Evolutionary conservation across 768 basidiomycete species (phyloP), one percentile per base, ranked within the genome.

Genomic region (Dentipellis fragilis): DNA sequence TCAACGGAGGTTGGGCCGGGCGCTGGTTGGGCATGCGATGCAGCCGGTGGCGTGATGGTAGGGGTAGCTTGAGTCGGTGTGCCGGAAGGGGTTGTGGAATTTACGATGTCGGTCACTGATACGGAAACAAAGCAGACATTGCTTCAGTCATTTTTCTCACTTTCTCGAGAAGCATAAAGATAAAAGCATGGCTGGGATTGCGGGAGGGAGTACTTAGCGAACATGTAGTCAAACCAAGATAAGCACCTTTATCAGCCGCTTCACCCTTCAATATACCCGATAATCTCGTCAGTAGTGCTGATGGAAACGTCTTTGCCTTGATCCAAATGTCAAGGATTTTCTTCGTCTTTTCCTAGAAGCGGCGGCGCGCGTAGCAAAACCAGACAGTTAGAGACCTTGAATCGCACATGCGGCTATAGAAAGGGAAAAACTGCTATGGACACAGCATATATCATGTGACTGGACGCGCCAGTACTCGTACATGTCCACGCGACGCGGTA

Each of bases 271-370:
- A 69, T 69, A 85, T 73, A 69, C 83, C 80, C 71, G 77, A 74
- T 68, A 96, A 76, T 62, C 83, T 85, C 59, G 83, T 74, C 65
- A 94, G 73, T 67, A 89, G 81, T 63, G 78, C 67, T 64, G 83
- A 67, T 56, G 93, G 86, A 73, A 99, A 99, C 50, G 95, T 95
- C 71, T 77, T 81, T 57, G 84, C 81, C 71, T 94, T 95, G 65
- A 78, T 80, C 95, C 95, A 99, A 65, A 99, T 97, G 73, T 97
- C 96, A 71, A 95, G 82, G 66, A 99, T 84, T 72, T 98, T 98
- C 77, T 87, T 87, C 48, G 89, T 80, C 75, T 99, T 99, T 76
- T 96, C 95, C 94, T 97, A 77, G 71, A 67, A 65, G 65, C 65
- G 61, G 66, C 69, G 68, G 70, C 63, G 67, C 67, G 54, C 29